These are phyloP conservation scores for Primulina tabacum DNA, from an alignment of 257 asterid genomes.

Conservation along the genomic window DNA sequence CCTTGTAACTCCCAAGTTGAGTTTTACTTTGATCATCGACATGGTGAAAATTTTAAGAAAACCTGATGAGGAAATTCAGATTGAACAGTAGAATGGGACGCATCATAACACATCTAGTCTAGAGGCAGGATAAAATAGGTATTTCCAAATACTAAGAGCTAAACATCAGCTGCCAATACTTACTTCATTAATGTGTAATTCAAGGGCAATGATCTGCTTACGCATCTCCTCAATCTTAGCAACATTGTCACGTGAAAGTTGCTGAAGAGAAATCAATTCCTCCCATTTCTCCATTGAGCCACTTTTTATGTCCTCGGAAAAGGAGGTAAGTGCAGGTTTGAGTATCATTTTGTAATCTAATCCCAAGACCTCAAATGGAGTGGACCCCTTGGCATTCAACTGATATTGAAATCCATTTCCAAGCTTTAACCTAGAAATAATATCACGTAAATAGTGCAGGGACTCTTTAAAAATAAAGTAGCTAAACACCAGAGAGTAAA, in stretches of 20 bases:
- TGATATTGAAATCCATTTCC: constrained; percentile 78
- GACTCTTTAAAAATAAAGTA: not conserved
- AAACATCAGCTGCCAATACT: constrained; percentile 11
- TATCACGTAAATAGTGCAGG: not conserved
- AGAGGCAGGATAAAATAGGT: constrained; percentile 13
- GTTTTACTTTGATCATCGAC: not conserved
- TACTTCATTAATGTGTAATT: constrained; percentile 58
- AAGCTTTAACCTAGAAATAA: constrained; percentile 66
- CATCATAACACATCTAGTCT: not conserved
- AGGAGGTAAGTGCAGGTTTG: constrained; percentile 68
- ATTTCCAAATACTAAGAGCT: not conserved
- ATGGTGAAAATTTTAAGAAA: not conserved
- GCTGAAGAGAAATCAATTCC: constrained; percentile 71
- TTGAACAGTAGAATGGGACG: constrained; percentile 3
- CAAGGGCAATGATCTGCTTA: constrained; percentile 39
- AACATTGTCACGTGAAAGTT: constrained; percentile 56
- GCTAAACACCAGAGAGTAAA: no score
- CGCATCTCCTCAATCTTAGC: constrained; percentile 66
- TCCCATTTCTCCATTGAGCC: constrained; percentile 65
- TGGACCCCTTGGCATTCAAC: constrained; percentile 68
- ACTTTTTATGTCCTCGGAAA: constrained; percentile 56
- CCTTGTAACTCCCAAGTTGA: not conserved
- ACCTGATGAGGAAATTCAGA: constrained; percentile 6
- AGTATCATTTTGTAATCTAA: constrained; percentile 60
- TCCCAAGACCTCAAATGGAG: constrained; percentile 68